Evolutionary conservation across 257 asterid genomes (phyloP).

Genomic region (Fraxinus anomala): DNA sequence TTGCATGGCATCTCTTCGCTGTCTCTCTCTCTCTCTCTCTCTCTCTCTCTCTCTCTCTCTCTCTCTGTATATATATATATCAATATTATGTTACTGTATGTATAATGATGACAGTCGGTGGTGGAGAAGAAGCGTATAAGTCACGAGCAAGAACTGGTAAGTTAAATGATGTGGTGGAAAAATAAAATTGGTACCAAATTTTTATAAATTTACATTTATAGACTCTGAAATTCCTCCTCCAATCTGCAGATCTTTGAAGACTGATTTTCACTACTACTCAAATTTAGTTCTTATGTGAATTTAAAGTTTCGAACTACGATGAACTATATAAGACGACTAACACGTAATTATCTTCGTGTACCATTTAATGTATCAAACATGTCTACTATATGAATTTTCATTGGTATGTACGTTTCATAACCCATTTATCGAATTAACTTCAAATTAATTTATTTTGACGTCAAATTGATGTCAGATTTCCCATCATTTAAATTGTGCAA

Average conservation of each 20-base stretch:
- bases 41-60: no score
- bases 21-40: no score
- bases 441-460: background rate
- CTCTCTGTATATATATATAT: conserved; percentile 9
- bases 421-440: background rate
- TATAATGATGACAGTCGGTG: conserved; percentile 55
- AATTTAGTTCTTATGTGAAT: no score
- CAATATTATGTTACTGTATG: background rate
- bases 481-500: conserved; percentile 4
- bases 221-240: background rate
- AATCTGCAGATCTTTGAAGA: background rate
- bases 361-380: no score
- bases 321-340: no score
- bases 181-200: conserved; percentile 19
- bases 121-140: conserved; percentile 49
- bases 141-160: conserved; percentile 45
- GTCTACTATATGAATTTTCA: no score
- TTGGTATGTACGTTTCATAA: no score
- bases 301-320: no score
- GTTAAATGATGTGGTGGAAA: conserved; percentile 36
- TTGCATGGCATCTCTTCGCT: no score
- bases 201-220: background rate
- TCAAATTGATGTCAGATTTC: background rate
- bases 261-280: no score
- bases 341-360: no score